These are phyloP conservation scores for Platanus orientalis DNA, from an alignment of 164 flowering plant species.

Conservation along the genomic window DNA sequence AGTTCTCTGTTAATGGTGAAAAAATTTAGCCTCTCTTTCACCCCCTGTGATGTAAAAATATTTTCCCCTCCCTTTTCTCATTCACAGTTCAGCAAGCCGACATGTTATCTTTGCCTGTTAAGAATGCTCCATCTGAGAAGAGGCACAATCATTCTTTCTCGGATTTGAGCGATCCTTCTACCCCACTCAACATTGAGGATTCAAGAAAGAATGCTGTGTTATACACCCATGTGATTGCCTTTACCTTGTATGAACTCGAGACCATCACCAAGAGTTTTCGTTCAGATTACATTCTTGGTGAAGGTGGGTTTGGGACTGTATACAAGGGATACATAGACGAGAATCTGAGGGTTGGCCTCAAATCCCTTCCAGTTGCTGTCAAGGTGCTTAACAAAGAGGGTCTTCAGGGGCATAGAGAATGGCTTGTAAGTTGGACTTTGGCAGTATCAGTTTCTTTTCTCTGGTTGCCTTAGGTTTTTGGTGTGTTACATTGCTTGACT, in stretches of 20 bases:
- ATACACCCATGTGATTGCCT: slow-evolving; percentile 79
- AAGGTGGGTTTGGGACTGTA: slow-evolving; percentile 97
- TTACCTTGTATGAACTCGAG: slow-evolving; percentile 85
- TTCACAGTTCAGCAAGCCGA: slow-evolving; percentile 66
- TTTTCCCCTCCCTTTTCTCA: background rate
- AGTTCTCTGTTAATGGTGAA: no score
- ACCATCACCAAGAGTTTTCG: slow-evolving; percentile 98
- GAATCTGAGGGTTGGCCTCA: slow-evolving; percentile 93
- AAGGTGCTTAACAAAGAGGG: slow-evolving; percentile 98
- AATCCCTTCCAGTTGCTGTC: slow-evolving; percentile 93
- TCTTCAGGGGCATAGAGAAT: slow-evolving; percentile 96
- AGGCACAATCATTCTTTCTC: slow-evolving; percentile 68
- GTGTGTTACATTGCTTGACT: background rate
- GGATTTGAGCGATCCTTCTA: slow-evolving; percentile 79
- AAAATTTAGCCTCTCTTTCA: no score
- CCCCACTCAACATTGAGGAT: slow-evolving; percentile 58
- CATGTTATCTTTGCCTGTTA: slow-evolving; percentile 28
- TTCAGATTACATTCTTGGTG: slow-evolving; percentile 88
- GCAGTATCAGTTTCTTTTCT: background rate
- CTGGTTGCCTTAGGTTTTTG: background rate
- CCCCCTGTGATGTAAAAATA: no score
- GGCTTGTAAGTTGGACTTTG: slow-evolving; percentile 58
- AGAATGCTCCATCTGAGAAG: slow-evolving; percentile 38
- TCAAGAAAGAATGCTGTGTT: slow-evolving; percentile 57
- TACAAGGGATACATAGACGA: slow-evolving; percentile 97